These are phyloP conservation scores for Ganoderma leucocontextum DNA, from an alignment of 1,284 basidiomycete species.

Conservation along the genomic window DNA sequence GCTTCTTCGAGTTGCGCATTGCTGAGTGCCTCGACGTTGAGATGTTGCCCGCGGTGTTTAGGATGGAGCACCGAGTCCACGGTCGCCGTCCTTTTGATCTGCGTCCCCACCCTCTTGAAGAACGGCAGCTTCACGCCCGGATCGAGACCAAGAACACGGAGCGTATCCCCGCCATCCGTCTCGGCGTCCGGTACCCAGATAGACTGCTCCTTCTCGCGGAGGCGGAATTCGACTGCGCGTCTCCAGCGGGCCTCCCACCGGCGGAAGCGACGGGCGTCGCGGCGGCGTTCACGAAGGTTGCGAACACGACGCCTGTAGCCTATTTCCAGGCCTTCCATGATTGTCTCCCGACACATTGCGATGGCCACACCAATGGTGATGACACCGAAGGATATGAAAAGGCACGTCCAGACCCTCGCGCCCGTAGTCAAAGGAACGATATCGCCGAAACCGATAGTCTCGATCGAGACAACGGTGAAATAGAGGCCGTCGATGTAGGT, in stretches of 20 bases:
- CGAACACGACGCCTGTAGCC: slow-evolving; percentile 63
- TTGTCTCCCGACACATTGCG: slow-evolving; percentile 71
- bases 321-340: slow-evolving; percentile 74
- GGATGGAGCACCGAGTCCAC: slow-evolving; percentile 27
- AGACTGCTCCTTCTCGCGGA: slow-evolving; percentile 54
- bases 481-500: slow-evolving; percentile 76
- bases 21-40: slow-evolving; percentile 67
- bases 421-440: slow-evolving; percentile 60
- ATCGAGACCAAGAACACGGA: slow-evolving; percentile 36
- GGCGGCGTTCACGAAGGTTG: slow-evolving; percentile 48
- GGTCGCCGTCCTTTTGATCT: slow-evolving; percentile 24
- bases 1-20: slow-evolving; percentile 61
- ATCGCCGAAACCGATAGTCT: slow-evolving; percentile 86
- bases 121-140: slow-evolving; percentile 23
- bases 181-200: slow-evolving; percentile 58
- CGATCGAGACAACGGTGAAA: slow-evolving; percentile 75
- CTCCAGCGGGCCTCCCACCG: slow-evolving; percentile 59
- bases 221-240: slow-evolving; percentile 63
- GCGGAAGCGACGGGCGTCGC: slow-evolving; percentile 49
- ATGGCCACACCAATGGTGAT: slow-evolving; percentile 72
- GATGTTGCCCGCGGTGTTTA: slow-evolving; percentile 53
- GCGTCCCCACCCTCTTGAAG: slow-evolving; percentile 18
- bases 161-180: slow-evolving; percentile 25
- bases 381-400: slow-evolving; percentile 69
- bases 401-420: slow-evolving; percentile 63